Evolutionary conservation across 225 moss, liverwort and hornwort species (phyloP), one percentile per base, ranked within the genome.

Genomic region (Marchantia paleacea): DNA sequence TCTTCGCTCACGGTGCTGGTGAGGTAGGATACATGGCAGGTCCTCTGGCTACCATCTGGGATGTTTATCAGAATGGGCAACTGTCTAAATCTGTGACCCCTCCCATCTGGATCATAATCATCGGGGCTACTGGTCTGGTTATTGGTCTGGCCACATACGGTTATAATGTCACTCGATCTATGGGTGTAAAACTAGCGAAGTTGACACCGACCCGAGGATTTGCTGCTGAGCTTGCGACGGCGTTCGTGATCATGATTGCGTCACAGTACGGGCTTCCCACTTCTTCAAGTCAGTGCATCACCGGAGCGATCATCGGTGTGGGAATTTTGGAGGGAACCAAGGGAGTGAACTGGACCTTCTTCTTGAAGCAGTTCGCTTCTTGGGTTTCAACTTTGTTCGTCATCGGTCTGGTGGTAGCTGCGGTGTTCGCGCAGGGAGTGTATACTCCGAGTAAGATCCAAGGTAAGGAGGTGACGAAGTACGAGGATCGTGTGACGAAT

Each of bases 151-250:
- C 76, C 1, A 92, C 92, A 0, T 92, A 92, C 69, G 90, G 92
- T 48, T 92, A 39, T 78, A 89, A 92, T 16, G 90, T 89, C 52
- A 92, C 90, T 2, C 55, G 89, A 9, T 90, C 92, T 18, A 92
- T 92, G 92, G 92, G 92, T 8, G 90, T 92, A 75, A 52, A 83
- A 62, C 78, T 92, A 73, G 90, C 74, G 19, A 92, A 90, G 83
- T 75, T 92, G 55, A 90, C 92, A 2, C 89, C 92, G 1, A 87
- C 89, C 54, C 82, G 92, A 24, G 92, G 92, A 4, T 92, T 92
- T 24, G 87, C 92, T 20, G 92, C 90, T 52, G 92, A 92, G 85
- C 48, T 92, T 70, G 90, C 90, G 20, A 92, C 92, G 3, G 92
- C 92, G 39, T 39, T 39, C 39, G 39, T 39, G 39, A 39, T 39